A percentile compares a stretch with the other conserved stretches of the same genome.
Conservation (phyloP, 306 rosid genomes). For the Dalbergia oliveri region DNA sequence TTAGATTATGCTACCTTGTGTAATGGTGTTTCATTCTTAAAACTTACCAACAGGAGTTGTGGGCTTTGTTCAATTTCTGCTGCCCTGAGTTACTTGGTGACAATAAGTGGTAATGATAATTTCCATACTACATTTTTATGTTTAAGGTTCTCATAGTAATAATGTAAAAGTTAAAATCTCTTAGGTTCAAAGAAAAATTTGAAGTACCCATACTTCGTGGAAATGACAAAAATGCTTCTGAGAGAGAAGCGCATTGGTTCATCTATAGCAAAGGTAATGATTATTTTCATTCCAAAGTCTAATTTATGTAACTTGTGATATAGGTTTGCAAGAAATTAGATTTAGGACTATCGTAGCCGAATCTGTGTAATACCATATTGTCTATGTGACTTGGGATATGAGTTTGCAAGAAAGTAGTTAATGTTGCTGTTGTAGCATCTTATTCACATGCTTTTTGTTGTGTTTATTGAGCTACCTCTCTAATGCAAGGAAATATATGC, state of each 20-base stretch:
- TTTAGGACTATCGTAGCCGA: neutral
- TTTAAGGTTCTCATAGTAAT: constrained; percentile 41
- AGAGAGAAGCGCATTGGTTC: constrained; percentile 79
- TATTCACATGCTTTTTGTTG: neutral
- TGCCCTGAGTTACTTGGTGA: constrained; percentile 94
- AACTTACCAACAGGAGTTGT: constrained; percentile 70
- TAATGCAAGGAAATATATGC: neutral
- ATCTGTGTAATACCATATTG: neutral
- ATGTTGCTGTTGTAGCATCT: neutral
- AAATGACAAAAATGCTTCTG: constrained; percentile 84
- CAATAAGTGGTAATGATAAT: constrained; percentile 69
- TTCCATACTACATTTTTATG: constrained; percentile 31
- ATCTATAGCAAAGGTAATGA: constrained; percentile 76
- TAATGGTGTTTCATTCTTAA: constrained; percentile 34
- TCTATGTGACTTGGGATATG: neutral
- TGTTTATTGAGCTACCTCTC: neutral
- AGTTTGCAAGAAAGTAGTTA: too few relatives aligned
- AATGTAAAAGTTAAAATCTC: constrained; percentile 26
- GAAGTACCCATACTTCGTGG: constrained; percentile 87
- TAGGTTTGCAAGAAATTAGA: constrained; percentile 13
- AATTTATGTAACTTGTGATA: constrained; percentile 22
- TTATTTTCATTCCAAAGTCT: constrained; percentile 27
- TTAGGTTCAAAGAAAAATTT: constrained; percentile 83
- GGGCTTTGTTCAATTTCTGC: constrained; percentile 95
- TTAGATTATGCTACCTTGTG: constrained; percentile 27